Evolutionary conservation across 73 alveolate species (phyloP).

Genomic region (Halteria grandinella): DNA sequence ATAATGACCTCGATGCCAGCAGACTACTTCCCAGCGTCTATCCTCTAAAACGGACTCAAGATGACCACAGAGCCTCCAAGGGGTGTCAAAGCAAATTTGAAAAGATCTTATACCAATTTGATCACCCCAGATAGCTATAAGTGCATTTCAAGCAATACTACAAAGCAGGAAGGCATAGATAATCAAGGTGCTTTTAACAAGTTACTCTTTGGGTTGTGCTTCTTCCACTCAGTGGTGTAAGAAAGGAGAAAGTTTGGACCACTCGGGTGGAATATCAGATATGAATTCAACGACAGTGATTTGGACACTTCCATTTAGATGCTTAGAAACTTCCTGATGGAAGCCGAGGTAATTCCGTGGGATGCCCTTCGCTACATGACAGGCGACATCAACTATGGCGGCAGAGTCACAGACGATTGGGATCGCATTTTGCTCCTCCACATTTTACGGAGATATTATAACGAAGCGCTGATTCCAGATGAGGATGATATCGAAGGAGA

Average conservation of each 20-base stretch:
- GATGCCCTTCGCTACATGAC: constrained; percentile 95
- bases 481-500: constrained; percentile 87
- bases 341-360: constrained; percentile 92
- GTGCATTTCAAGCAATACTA: constrained; percentile 67
- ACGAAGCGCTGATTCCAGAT: no score
- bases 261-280: constrained; percentile 96
- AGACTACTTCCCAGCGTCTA: constrained; percentile 95
- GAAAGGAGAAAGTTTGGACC: constrained; percentile 96
- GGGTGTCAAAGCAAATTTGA: constrained; percentile 86
- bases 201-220: constrained; percentile 87
- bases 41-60: constrained; percentile 93
- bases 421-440: constrained; percentile 88
- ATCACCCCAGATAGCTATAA: constrained; percentile 79
- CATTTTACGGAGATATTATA: constrained; percentile 81
- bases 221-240: constrained; percentile 96
- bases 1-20: constrained; percentile 98
- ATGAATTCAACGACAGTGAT: constrained; percentile 96
- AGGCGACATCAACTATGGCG: constrained; percentile 97
- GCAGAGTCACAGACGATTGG: constrained; percentile 98
- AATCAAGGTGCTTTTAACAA: constrained; percentile 82
- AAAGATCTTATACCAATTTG: constrained; percentile 80
- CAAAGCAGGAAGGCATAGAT: constrained; percentile 52
- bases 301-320: constrained; percentile 82
- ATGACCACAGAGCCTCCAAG: constrained; percentile 98
- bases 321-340: constrained; percentile 88